Percentiles rank a stretch among this genome's conserved stretches.
Conservation (phyloP, 2,329 filamentous ascomycete genomes). For the Sarocladiaceae sp. region DNA sequence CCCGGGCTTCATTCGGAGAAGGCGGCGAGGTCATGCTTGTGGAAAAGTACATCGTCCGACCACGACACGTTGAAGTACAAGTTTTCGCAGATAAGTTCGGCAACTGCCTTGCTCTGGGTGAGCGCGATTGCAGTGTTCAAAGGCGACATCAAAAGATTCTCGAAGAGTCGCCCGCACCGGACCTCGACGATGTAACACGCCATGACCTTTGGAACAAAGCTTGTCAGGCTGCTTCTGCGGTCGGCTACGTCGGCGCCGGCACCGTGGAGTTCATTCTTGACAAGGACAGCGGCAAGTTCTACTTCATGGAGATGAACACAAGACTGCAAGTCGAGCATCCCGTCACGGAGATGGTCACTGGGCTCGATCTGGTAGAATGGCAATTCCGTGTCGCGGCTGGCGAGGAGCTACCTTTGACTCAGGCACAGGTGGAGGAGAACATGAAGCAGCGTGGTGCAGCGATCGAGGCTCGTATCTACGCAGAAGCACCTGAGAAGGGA, state of each 20-base stretch:
- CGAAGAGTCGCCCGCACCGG: conserved; percentile 79
- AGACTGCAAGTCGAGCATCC: conserved; percentile 95
- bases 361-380: conserved; percentile 82
- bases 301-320: conserved; percentile 79
- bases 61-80: conserved; percentile 84
- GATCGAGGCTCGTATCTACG: conserved; percentile 94
- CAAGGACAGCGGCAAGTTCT: conserved; percentile 74
- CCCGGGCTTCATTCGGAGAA: conserved; percentile 73
- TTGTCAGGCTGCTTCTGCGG: conserved; percentile 61
- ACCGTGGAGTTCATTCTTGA: conserved; percentile 91
- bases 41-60: conserved; percentile 73
- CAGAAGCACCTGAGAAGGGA: conserved; percentile 84
- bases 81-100: conserved; percentile 80
- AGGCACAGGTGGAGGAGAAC: conserved; percentile 60
- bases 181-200: conserved; percentile 50
- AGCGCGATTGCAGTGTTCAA: conserved; percentile 84
- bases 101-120: conserved; percentile 74
- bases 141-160: conserved; percentile 85
- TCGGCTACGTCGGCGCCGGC: conserved; percentile 82
- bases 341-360: conserved; percentile 68
- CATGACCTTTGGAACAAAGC: conserved; percentile 62
- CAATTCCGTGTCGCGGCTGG: conserved; percentile 71
- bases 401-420: conserved; percentile 49
- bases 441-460: conserved; percentile 77
- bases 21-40: conserved; percentile 75